Conservation (phyloP, 2,329 filamentous ascomycete species). For the Botrytis tulipae region DNA sequence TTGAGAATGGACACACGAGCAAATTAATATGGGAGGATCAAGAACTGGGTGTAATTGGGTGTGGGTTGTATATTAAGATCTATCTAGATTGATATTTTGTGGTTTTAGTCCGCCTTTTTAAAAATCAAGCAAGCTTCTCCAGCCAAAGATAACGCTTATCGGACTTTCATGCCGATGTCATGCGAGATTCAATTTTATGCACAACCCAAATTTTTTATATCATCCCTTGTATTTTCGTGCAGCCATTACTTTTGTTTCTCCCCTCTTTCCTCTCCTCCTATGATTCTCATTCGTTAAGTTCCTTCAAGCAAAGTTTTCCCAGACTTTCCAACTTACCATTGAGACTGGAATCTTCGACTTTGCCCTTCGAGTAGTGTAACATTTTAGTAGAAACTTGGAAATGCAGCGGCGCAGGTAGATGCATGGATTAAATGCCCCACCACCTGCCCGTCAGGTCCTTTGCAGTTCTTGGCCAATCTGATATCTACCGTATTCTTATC, state of each 20-base stretch:
- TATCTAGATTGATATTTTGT: background rate
- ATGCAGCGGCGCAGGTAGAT: slow-evolving; percentile 1
- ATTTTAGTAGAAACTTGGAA: slow-evolving; percentile 2
- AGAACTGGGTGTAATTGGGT: background rate
- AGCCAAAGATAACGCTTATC: slow-evolving; percentile 4
- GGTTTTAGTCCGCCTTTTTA: slow-evolving; percentile 9
- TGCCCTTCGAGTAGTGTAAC: background rate
- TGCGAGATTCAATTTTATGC: slow-evolving; percentile 6
- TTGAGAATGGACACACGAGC: background rate
- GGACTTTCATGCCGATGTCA: background rate
- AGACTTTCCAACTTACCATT: background rate
- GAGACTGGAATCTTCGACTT: background rate
- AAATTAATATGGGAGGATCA: slow-evolving; percentile 1
- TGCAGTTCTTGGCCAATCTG: background rate
- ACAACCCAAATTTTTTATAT: background rate
- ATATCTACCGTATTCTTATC: background rate
- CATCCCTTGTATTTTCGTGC: background rate
- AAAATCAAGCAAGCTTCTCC: background rate
- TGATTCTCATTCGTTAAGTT: background rate
- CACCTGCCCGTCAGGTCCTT: background rate
- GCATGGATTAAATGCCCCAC: slow-evolving; percentile 3
- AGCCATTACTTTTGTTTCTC: background rate
- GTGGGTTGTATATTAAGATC: background rate
- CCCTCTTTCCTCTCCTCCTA: background rate
- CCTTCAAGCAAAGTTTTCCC: background rate